Base-by-base conservation (phyloP, 352 stramenopile genomes). In the Globisporangium carolinianum region DNA sequence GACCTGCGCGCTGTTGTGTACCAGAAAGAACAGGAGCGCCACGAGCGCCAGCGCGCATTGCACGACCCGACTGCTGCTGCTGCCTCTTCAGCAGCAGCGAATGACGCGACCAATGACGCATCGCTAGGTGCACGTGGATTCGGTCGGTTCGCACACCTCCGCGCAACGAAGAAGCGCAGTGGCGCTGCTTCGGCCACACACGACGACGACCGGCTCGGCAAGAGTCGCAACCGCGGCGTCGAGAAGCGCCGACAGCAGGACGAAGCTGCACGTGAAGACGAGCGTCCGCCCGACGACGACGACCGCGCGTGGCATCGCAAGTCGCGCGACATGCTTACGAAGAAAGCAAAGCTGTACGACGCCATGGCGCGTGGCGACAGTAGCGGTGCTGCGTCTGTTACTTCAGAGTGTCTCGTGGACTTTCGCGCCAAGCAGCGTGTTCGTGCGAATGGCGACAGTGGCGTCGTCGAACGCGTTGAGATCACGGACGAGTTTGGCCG, bases 1-100 rank as follows among this genome's bases (percentile, higher is more conserved):
- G 86, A 90, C 42, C 72, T 96, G 53, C 90, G 89, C 54, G 83
- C 85, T 1, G 69, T 91, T 17, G 81, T 94, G 11, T 94, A 84
- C 52, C 71, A 87, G 63, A 94, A 94, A 60, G 80, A 91, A 39
- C 75, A 94, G 60, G 82, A 94, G 62, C 71, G 73, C 6, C 75
- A 87, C 50, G 76, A 73, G 50, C 74, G 80, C 1, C 68, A 84
- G 46, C 71, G 74, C 18, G 60, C 72, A 10, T 67, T 82, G 6
- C 57, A 64, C 18, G 73, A 73, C 24, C 24, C 24, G 24, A 32
- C 24, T 32, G 24, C 24, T 32, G 24, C 24, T 32, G 24, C 24
- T 32, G 24, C 24, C 24, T 32, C 24, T 32, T 32, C 24, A 32
- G 24, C 24, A 24, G 59, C 54, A 35, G 3, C 57, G 5, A 49